Evolutionary conservation across 495 filamentous ascomycete genomes (phyloP), one percentile per base, ranked within the genome.

Genomic region (Daldinia vernicosa): DNA sequence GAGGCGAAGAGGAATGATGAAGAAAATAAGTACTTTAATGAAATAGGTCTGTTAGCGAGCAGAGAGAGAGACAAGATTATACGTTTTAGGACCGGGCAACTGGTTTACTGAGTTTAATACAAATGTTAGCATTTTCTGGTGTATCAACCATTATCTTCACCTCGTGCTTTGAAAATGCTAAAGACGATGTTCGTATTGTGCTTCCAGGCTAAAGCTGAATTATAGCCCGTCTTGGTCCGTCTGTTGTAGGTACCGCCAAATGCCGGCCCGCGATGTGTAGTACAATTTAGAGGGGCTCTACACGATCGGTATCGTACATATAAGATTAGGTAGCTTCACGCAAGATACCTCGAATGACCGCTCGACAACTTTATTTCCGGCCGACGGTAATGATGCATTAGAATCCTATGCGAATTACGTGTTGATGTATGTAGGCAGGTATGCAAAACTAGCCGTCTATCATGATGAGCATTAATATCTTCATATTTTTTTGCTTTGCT

Each of bases 71-170:
- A 43, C 15, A 61, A n/a, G 35, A 28, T 58, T 58, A 47, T 63
- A 54, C 45, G 24, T 15, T 63, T 67, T 54, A 24, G 45, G 33
- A 28, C 59, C 32, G 54, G 69, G 59, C 43, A 59, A 67, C 63
- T 47, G 54, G 58, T 71, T 63, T 58, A 63, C 43, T 62, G 45
- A 63, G 17, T 71, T 59, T 47, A 71, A 66, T 63, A 63, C 35
- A 50, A 19, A 63, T 59, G 62, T 60, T 37, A 50, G 59, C 51
- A 71, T 63, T 63, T 60, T 40, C 39, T 55, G 19, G 17, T 33
- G 4, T 35, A 24, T 14, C 1, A 6, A 26, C n/a, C 30, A 17
- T 57, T 14, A 14, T 24, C 9, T 57, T 56, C 28, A 11, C 19
- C 40, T 19, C 1, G 17, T 19, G n/a, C 19, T 37, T 14, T 2